A percentile compares a stretch with the other conserved stretches of the same genome.
Evolutionary conservation across 345 rosid species (phyloP).

Genomic region (Rhodamnia rubescens): DNA sequence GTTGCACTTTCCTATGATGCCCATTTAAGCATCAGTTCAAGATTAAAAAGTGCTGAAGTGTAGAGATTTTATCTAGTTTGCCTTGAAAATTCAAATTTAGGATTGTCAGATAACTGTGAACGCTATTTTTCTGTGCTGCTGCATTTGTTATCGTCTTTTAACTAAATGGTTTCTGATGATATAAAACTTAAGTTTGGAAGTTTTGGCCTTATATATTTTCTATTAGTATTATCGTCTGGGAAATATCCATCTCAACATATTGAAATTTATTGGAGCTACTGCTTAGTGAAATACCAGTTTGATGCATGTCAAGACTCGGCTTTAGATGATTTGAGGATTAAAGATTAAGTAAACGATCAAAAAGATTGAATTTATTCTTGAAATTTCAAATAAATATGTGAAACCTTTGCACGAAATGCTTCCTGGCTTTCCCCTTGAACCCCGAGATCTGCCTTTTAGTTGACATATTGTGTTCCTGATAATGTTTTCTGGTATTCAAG

Average conservation of each 20-base stretch:
- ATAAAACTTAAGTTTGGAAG: background rate
- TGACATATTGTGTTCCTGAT: background rate
- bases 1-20: background rate
- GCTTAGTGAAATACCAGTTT: background rate
- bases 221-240: background rate
- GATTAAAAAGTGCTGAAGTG: background rate
- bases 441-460: background rate
- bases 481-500: background rate
- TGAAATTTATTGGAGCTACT: background rate
- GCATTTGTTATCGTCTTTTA: background rate
- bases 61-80: background rate
- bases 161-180: background rate
- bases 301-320: background rate
- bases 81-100: background rate
- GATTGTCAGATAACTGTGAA: background rate
- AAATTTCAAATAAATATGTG: background rate
- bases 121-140: background rate
- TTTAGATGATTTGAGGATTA: background rate
- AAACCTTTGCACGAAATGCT: background rate
- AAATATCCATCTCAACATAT: background rate
- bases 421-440: background rate
- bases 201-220: background rate
- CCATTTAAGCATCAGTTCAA: background rate
- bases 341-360: background rate
- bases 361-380: background rate